phyloP scores from a whole-genome alignment of 2,329 filamentous ascomycete species.

The Diplocarpon rosae region DNA sequence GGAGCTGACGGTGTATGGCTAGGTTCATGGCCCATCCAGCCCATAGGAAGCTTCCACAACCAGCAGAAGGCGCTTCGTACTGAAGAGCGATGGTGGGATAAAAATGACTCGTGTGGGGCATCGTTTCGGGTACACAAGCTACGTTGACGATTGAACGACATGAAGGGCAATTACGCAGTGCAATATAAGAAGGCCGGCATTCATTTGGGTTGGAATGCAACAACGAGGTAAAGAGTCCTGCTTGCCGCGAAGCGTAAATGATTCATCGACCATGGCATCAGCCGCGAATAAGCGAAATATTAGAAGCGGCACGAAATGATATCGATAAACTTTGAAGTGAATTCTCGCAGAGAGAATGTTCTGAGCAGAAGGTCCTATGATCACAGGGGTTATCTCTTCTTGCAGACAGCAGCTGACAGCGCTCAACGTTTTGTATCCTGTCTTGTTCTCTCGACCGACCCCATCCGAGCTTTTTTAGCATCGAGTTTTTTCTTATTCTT shows the following conservation, averaged over 20 bases:
- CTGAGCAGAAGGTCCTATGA: background rate
- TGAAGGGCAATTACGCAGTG: background rate
- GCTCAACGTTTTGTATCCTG: background rate
- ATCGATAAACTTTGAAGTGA: no score
- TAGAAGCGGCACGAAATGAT: no score
- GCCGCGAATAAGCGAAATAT: no score
- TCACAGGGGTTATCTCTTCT: background rate
- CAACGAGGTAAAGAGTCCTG: constrained; percentile 25
- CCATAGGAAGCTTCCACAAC: constrained; percentile 93
- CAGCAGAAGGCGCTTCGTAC: constrained; percentile 68
- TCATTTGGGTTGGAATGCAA: constrained; percentile 23
- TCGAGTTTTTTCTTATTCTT: background rate
- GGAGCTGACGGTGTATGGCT: background rate
- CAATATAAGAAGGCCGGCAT: constrained; percentile 6
- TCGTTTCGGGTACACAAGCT: no score
- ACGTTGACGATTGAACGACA: background rate
- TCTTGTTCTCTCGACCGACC: constrained; percentile 7
- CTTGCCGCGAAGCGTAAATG: background rate
- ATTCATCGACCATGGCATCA: no score
- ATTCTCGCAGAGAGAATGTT: no score
- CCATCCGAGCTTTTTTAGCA: background rate
- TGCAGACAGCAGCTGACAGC: background rate
- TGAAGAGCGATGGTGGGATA: background rate
- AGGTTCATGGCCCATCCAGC: constrained; percentile 67
- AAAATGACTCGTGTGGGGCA: background rate